A percentile compares a stretch with the other conserved stretches of the same genome.
Conservation (phyloP, 345 rosid genomes). For the Salix viminalis region DNA sequence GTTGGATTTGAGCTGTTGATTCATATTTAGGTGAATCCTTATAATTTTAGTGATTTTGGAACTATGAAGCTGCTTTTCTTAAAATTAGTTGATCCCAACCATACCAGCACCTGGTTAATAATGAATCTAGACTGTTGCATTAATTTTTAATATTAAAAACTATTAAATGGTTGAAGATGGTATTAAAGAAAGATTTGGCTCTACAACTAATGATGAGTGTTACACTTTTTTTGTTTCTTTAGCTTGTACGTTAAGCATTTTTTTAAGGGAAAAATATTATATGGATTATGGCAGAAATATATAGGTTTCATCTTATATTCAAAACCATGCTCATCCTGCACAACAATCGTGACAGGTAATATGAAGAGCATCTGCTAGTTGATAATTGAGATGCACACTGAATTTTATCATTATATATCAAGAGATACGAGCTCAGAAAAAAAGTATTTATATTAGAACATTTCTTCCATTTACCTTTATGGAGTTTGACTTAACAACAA, state of each 20-base stretch:
- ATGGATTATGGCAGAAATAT: not conserved
- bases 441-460: slow-evolving; percentile 4
- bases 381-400: not conserved
- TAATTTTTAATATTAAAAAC: not conserved
- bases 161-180: not conserved
- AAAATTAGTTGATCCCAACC: not conserved
- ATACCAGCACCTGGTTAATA: not conserved
- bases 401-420: not conserved
- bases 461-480: not conserved
- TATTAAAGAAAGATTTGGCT: not conserved
- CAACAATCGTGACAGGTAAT: not conserved
- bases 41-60: not conserved
- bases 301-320: not conserved
- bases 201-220: not conserved
- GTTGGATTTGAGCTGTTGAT: not conserved
- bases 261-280: not conserved
- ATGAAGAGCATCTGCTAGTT: not conserved
- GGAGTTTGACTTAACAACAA: slow-evolving; percentile 10
- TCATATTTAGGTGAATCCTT: not conserved
- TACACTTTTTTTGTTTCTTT: not conserved
- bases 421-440: not conserved
- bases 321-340: not conserved
- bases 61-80: not conserved
- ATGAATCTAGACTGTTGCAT: not conserved
- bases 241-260: not conserved